phyloP scores from a whole-genome alignment of 768 basidiomycete species.

The Sutorius australiensis region DNA sequence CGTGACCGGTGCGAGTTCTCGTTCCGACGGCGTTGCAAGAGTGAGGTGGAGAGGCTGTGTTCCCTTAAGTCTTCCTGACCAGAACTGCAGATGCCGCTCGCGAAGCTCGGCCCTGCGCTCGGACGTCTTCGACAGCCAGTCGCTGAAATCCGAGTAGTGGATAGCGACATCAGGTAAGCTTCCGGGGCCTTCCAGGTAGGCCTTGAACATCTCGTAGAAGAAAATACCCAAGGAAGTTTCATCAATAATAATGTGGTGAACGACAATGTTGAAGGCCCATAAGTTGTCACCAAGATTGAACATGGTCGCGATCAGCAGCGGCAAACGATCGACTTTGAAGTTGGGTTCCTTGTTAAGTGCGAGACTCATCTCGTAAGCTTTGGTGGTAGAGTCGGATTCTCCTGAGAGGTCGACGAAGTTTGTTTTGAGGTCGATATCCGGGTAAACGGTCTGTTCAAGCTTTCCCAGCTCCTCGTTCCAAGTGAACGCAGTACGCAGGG shows the following conservation, averaged over 20 bases:
- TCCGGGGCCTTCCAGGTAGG: conserved; percentile 26
- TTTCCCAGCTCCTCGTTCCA: conserved; percentile 30
- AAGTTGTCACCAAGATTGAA: conserved; percentile 18
- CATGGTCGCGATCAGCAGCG: conserved; percentile 25
- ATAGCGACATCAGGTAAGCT: conserved; percentile 23
- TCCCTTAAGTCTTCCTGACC: conserved; percentile 18
- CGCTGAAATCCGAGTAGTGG: conserved; percentile 21
- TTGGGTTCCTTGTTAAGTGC: conserved; percentile 21
- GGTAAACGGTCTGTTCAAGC: conserved; percentile 30
- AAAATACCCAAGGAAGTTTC: conserved; percentile 29
- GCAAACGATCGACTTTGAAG: conserved; percentile 25
- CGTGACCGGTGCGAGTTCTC: conserved; percentile 27
- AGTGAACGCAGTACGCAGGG: conserved; percentile 26
- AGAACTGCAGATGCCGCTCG: conserved; percentile 24
- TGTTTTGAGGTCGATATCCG: conserved; percentile 23
- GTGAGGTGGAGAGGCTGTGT: conserved; percentile 19
- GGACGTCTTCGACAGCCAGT: conserved; percentile 27
- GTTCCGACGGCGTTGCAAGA: conserved; percentile 25
- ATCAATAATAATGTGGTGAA: conserved; percentile 32
- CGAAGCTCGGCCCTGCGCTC: conserved; percentile 27
- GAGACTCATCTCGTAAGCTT: conserved; percentile 31
- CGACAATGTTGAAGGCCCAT: conserved; percentile 30
- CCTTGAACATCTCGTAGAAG: conserved; percentile 29
- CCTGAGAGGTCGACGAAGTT: conserved; percentile 25
- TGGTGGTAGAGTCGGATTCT: conserved; percentile 22